Evolutionary conservation across 768 basidiomycete species (phyloP), one percentile per base, ranked within the genome.

Genomic region (Trametes gibbosa): DNA sequence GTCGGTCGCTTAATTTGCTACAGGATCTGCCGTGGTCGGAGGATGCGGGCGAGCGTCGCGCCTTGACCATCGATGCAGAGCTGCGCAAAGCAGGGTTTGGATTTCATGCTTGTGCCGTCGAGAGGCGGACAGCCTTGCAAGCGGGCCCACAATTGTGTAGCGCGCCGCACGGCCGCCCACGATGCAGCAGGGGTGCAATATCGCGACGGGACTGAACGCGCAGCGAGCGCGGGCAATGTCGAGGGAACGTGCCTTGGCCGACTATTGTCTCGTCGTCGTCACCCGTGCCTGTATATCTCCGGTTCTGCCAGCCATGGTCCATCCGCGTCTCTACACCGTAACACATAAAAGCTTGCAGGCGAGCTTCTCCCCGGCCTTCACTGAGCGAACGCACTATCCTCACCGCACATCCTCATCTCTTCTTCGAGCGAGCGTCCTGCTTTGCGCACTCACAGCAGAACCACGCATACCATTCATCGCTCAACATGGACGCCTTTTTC

Each of bases 401-500:
- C 46, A 59, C 51, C 48, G 45, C 56, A 23, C 51, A 34, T 9
- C 32, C 39, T 27, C 39, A 21, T 40, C 40, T n/a, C 43, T n/a
- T n/a, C 46, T 48, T 40, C 46, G 53, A 49, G 53, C 59, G 47
- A 39, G 47, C 53, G 25, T 27, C 39, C 53, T 48, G 32, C 49
- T 45, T 40, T 24, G 4, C 25, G 39, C 24, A 21, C 13, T 39
- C 21, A 19, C 3, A 17, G 45, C 42, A 29, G 14, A 46, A 50
- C 19, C 46, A 16, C 9, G 13, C 57, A 21, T n/a, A 5, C 34
- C 34, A 5, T 46, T 47, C 51, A 41, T 48, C 39, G 53, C 53
- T 50, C 50, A 51, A 54, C 53, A 65, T 65, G 64, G 64, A 65
- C 64, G 64, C 61, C 9, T 65, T 65, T 58, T 65, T 65, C 58